phyloP scores from a whole-genome alignment of 2,329 filamentous ascomycete genomes.

The Microcyclospora tardicrescens region DNA sequence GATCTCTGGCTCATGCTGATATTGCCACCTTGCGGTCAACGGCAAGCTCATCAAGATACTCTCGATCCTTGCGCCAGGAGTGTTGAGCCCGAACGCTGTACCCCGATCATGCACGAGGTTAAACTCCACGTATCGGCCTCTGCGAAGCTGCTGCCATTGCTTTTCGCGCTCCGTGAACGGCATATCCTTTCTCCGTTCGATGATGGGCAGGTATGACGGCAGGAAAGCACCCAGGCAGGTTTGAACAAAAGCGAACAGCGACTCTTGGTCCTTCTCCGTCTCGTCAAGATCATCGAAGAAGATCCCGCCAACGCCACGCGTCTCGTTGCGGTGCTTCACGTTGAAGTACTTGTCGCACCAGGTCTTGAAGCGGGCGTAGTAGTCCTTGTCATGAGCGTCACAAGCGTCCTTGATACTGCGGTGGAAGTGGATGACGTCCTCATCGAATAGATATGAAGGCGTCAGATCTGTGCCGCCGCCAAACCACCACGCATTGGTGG shows the following conservation, averaged over 20 bases:
- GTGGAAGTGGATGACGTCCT: conserved; percentile 96
- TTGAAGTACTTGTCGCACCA: conserved; percentile 98
- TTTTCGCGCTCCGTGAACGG: conserved; percentile 76
- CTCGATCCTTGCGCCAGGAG: conserved; percentile 80
- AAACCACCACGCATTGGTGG: conserved; percentile 90
- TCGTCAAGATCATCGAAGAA: conserved; percentile 98
- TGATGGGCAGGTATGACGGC: conserved; percentile 79
- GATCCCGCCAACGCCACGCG: conserved; percentile 82
- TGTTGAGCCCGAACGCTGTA: conserved; percentile 86
- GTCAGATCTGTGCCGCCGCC: conserved; percentile 91
- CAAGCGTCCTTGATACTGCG: conserved; percentile 82
- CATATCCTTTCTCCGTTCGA: conserved; percentile 83
- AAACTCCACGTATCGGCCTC: conserved; percentile 96
- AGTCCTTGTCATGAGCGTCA: conserved; percentile 81
- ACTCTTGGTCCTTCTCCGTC: conserved; percentile 72
- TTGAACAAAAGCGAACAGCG: conserved; percentile 78
- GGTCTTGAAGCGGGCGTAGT: conserved; percentile 89
- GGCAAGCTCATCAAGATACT: conserved; percentile 97
- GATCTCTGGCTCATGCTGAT: conserved; percentile 78
- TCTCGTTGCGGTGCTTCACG: conserved; percentile 81
- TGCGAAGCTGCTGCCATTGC: conserved; percentile 87
- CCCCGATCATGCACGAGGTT: conserved; percentile 95
- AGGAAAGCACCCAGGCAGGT: conserved; percentile 78
- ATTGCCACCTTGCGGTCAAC: conserved; percentile 83
- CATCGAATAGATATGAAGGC: conserved; percentile 86